Evolutionary conservation across 768 basidiomycete species (phyloP).

Genomic region (Pilatotrama ljubarskyi): DNA sequence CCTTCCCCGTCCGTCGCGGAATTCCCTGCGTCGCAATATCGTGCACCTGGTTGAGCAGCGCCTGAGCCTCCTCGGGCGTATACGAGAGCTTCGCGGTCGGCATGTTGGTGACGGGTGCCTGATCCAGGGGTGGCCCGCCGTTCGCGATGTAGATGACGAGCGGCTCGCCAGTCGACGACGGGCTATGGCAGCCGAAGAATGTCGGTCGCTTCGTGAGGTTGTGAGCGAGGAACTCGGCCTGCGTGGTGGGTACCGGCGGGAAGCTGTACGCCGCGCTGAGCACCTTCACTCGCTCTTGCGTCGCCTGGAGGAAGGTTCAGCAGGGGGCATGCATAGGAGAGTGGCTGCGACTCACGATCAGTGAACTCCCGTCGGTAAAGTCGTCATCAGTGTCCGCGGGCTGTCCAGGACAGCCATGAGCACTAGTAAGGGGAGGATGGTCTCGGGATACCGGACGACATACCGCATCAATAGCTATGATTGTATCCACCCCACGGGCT

Average conservation of each 20-base stretch:
- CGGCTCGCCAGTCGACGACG: conserved; percentile 43
- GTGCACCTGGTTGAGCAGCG: conserved; percentile 49
- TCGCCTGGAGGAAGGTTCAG: conserved; percentile 38
- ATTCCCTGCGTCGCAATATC: conserved; percentile 46
- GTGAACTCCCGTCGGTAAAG: conserved; percentile 48
- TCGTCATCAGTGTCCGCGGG: conserved; percentile 54
- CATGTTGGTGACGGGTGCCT: conserved; percentile 44
- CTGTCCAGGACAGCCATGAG: background rate
- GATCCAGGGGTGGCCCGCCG: conserved; percentile 45
- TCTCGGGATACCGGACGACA: background rate
- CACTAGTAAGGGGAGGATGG: background rate
- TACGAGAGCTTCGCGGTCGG: conserved; percentile 43
- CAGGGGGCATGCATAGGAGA: background rate
- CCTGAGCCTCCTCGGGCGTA: conserved; percentile 36
- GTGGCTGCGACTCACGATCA: conserved; percentile 46
- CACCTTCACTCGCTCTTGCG: conserved; percentile 47
- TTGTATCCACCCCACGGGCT: conserved; percentile 66
- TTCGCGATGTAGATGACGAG: conserved; percentile 62
- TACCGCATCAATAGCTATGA: conserved; percentile 69
- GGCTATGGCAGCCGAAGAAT: conserved; percentile 73
- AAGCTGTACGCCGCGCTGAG: conserved; percentile 37
- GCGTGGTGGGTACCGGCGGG: conserved; percentile 59
- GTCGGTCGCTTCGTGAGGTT: conserved; percentile 70
- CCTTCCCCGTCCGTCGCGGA: conserved; percentile 27
- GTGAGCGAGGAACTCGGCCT: conserved; percentile 52